Base-by-base conservation (phyloP, 2,329 filamentous ascomycete genomes). In the Fusarium falciforme region DNA sequence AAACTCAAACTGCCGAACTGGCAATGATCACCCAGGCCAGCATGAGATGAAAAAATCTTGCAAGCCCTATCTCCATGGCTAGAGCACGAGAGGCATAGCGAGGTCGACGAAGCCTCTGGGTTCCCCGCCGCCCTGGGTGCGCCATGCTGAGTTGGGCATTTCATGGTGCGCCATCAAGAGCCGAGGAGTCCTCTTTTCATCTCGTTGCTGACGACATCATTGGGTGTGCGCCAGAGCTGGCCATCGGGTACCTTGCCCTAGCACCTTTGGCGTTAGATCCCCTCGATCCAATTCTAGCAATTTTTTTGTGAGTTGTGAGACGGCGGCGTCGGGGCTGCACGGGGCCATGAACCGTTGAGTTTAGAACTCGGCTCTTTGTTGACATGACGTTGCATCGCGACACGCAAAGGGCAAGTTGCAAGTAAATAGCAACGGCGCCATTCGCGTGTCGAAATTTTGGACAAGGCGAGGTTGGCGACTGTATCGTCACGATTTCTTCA, bases 211-310 rank as follows among this genome's bases (percentile, higher is more conserved):
- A 61, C 61, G 12, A 22, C 31, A 42, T 49, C 58, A 72, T 72
- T 72, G 68, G 69, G 58, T 38, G 25, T 64, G 33, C 35, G 42
- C 20, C 3, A 54, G 29, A 54, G 36, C 40, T 40, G 38, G n/a
- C 35, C 52, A 25, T 62, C 72, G 72, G 72, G 72, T 74, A 75
- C 72, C 72, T 74, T 70, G 74, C 69, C 72, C 69, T 74, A 74
- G 66, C 72, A 73, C 66, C 14, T 38, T 72, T 61, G 36, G 14
- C 33, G 40, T 69, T 74, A 74, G 61, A 61, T 63, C 29, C 36
- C 54, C 59, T 70, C 72, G 69, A 75, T 70, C 66, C 65, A 75
- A 61, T 40, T 54, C 57, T 62, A 67, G 36, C 55, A 64, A 38
- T 61, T 35, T 65, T 70, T 74, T 57, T 71, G 17, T 66, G 68